phyloP scores from a whole-genome alignment of 495 filamentous ascomycete genomes.

The Lophium mytilinum region DNA sequence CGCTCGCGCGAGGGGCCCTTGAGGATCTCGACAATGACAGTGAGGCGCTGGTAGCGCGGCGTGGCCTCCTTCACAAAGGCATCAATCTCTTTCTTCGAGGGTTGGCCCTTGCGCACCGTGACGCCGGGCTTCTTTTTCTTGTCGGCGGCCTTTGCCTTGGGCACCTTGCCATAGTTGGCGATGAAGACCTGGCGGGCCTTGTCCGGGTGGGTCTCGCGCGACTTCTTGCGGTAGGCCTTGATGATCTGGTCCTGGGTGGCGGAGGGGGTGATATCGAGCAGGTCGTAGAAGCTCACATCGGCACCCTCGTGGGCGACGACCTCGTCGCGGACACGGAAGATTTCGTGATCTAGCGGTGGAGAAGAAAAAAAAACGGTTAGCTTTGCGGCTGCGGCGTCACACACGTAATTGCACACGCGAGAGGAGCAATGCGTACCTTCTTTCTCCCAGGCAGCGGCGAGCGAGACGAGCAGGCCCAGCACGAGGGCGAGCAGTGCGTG shows the following conservation, averaged over 20 bases:
- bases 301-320: conserved; percentile 64
- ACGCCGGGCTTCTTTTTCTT: conserved; percentile 51
- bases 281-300: conserved; percentile 88
- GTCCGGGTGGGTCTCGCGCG: conserved; percentile 77
- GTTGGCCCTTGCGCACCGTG: conserved; percentile 56
- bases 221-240: conserved; percentile 87
- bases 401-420: not conserved
- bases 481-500: conserved; percentile 35
- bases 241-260: conserved; percentile 83
- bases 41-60: conserved; percentile 72
- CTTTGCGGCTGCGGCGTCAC: conserved; percentile 3
- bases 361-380: conserved; percentile 7
- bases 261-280: conserved; percentile 63
- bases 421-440: conserved; percentile 51
- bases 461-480: conserved; percentile 50
- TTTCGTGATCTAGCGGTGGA: conserved; percentile 70
- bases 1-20: conserved; percentile 70
- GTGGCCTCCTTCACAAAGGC: conserved; percentile 66
- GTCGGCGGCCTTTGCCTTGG: conserved; percentile 46
- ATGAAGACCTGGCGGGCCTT: conserved; percentile 82
- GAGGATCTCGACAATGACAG: conserved; percentile 76
- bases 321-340: conserved; percentile 89
- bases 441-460: conserved; percentile 71
- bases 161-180: conserved; percentile 51
- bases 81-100: conserved; percentile 62